Conservation (phyloP, 768 basidiomycete genomes). For the Dioszegia crocea region DNA sequence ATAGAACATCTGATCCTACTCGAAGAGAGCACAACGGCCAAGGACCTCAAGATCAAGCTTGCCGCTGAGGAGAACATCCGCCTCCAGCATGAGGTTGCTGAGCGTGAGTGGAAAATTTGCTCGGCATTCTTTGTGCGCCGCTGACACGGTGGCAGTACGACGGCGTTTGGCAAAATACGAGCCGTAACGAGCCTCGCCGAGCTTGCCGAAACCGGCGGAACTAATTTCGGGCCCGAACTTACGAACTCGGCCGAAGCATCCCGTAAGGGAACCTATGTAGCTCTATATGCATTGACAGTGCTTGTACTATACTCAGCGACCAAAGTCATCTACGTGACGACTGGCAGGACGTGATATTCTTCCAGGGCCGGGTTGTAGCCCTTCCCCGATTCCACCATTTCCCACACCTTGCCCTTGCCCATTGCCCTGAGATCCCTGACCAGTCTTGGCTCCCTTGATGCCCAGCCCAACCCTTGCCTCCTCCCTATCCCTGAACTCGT, state of each 20-base stretch:
- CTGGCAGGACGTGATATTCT: conserved; percentile 30
- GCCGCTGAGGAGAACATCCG: conserved; percentile 34
- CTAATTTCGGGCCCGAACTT: not conserved
- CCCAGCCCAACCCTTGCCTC: conserved; percentile 16
- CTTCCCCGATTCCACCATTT: conserved; percentile 4
- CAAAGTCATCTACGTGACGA: conserved; percentile 35
- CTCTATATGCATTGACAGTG: too few species aligned
- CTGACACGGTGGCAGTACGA: conserved; percentile 15
- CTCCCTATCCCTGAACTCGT: conserved; percentile 32
- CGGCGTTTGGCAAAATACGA: conserved; percentile 29
- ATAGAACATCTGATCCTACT: conserved; percentile 39
- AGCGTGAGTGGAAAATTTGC: conserved; percentile 20
- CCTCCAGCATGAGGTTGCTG: conserved; percentile 28
- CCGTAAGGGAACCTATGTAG: too few species aligned
- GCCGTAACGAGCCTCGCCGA: not conserved
- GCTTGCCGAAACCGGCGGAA: not conserved
- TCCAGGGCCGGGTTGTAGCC: not conserved
- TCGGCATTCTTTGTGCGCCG: not conserved
- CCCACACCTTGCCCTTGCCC: not conserved
- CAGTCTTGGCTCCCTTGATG: conserved; percentile 5
- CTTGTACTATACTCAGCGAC: not conserved
- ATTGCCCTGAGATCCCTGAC: not conserved
- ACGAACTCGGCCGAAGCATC: not conserved
- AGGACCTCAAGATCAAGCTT: conserved; percentile 34
- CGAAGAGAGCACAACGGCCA: conserved; percentile 25